phyloP scores from a whole-genome alignment of 164 flowering plant species.

The Protea cynaroides region DNA sequence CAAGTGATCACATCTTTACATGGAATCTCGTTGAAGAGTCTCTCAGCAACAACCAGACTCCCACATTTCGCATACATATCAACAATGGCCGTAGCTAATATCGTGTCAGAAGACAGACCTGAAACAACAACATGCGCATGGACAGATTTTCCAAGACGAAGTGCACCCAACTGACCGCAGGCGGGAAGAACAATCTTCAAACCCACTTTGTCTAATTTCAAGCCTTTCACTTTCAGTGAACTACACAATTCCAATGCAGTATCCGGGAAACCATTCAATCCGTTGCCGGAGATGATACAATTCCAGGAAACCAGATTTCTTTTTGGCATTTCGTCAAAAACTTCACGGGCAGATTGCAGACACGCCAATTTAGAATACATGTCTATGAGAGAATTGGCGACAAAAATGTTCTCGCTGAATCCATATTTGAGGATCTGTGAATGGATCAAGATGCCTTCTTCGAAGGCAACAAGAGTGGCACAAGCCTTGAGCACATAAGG shows the following conservation, averaged over 20 bases:
- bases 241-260: constrained; percentile 15
- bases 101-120: constrained; percentile 6
- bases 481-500: constrained; percentile 18
- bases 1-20: constrained; percentile 17
- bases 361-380: constrained; percentile 14
- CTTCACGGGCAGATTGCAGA: constrained; percentile 4
- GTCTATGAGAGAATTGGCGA: constrained; percentile 10
- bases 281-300: constrained; percentile 8
- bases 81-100: constrained; percentile 11
- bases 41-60: constrained; percentile 14
- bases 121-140: constrained; percentile 7
- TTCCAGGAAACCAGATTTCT: constrained; percentile 14
- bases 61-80: constrained; percentile 27
- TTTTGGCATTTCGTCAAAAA: constrained; percentile 14
- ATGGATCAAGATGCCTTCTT: constrained; percentile 9
- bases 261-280: constrained; percentile 4
- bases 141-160: constrained; percentile 12
- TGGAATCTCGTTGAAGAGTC: constrained; percentile 3
- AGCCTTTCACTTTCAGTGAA: constrained; percentile 8
- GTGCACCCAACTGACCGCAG: constrained; percentile 10
- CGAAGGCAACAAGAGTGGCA: constrained; percentile 1
- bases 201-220: constrained; percentile 11
- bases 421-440: constrained; percentile 11
- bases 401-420: background rate
- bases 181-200: constrained; percentile 15